These are phyloP conservation scores for Rhizopogon roseolus DNA, from an alignment of 768 basidiomycete genomes.

Conservation along the genomic window DNA sequence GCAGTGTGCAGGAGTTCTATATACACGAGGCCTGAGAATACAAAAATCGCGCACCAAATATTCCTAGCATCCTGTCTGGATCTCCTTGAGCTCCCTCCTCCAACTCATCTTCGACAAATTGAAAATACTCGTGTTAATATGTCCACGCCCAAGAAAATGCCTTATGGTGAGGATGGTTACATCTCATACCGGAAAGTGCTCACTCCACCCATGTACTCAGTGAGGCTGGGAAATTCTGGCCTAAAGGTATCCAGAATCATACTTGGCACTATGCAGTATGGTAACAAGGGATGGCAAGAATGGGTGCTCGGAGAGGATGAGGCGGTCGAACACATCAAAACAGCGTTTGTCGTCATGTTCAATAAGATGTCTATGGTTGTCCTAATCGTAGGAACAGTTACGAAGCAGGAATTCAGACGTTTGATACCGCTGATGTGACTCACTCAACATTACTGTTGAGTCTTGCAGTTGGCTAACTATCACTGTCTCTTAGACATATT, in stretches of 20 bases:
- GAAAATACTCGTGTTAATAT: constrained; percentile 3
- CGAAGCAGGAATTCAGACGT: constrained; percentile 31
- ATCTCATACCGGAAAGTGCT: background rate
- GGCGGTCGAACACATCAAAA: constrained; percentile 40
- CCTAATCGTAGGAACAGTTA: constrained; percentile 17
- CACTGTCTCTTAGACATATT: constrained; percentile 43
- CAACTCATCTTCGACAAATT: background rate
- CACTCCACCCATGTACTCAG: constrained; percentile 14
- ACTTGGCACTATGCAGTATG: constrained; percentile 46
- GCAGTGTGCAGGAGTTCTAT: background rate
- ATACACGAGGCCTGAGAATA: background rate
- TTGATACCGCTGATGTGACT: constrained; percentile 29
- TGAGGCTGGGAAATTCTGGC: constrained; percentile 42
- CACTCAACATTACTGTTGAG: background rate
- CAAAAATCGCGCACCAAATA: background rate
- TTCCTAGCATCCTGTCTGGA: background rate
- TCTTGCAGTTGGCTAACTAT: background rate
- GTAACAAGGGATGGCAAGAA: constrained; percentile 41
- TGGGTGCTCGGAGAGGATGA: constrained; percentile 50
- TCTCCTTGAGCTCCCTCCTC: background rate
- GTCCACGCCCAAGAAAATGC: constrained; percentile 21
- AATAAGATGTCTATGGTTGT: background rate
- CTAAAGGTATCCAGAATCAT: constrained; percentile 48
- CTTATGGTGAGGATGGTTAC: constrained; percentile 24
- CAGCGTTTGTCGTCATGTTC: constrained; percentile 31